Base-by-base conservation (phyloP, 768 basidiomycete species). In the Hygrophoropsis aurantiaca region DNA sequence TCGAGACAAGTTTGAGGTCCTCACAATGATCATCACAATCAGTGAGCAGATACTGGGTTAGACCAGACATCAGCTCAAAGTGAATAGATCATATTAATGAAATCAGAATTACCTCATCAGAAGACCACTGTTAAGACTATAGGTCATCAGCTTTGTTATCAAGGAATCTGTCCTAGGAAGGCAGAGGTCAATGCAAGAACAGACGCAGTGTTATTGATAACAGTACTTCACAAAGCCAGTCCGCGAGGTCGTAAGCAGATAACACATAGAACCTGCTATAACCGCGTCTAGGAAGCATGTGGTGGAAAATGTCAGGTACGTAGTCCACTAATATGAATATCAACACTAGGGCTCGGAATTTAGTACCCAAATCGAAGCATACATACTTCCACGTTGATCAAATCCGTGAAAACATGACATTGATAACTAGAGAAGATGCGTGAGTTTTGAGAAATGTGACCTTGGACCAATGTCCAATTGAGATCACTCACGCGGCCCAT, bases 141-240 rank as follows among this genome's bases (percentile, higher is more conserved):
- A 46, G 16, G 2, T 18, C 40, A 43, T 46, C 19, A 46, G 16
- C 24, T 43, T 46, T 15, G n/a, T 42, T 26, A 43, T 4, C 2
- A 46, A 43, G n/a, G 44, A 46, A 27, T 46, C 40, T 10, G 44
- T 46, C 24, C 44, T 46, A 9, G 21, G 24, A 30, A n/a, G n/a
- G n/a, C n/a, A n/a, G n/a, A n/a, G n/a, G n/a, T n/a, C n/a, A n/a
- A n/a, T n/a, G n/a, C n/a, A n/a, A n/a, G n/a, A n/a, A n/a, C n/a
- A n/a, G n/a, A n/a, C n/a, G n/a, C n/a, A n/a, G n/a, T n/a, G n/a
- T n/a, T n/a, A n/a, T n/a, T n/a, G n/a, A 30, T 30, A 30, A 6
- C 6, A 6, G 7, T 7, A 36, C 43, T 30, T 44, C 9, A 18
- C 4, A 13, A 44, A 44, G 11, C 30, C 42, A 19, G 42, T 44